These are phyloP conservation scores for Physaria fendleri DNA, from an alignment of 345 rosid species.

Conservation along the genomic window DNA sequence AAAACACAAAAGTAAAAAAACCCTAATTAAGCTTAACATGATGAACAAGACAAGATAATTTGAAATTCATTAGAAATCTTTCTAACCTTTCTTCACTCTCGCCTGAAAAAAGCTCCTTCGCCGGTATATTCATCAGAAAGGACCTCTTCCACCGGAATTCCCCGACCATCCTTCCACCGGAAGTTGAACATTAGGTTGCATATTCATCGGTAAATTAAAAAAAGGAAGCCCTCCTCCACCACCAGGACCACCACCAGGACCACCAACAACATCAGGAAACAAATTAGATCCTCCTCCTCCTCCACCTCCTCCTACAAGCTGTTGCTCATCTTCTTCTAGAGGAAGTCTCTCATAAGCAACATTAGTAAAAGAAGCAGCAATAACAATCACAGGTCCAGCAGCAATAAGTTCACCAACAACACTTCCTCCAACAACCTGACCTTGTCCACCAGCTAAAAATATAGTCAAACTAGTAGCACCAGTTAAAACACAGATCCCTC, in stretches of 20 bases:
- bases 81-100: slow-evolving; percentile 30
- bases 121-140: slow-evolving; percentile 29
- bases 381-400: slow-evolving; percentile 92
- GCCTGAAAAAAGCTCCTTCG: slow-evolving; percentile 21
- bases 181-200: slow-evolving; percentile 58
- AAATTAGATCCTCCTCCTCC: slow-evolving; percentile 32
- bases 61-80: slow-evolving; percentile 24
- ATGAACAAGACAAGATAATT: slow-evolving; percentile 21
- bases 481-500: slow-evolving; percentile 85
- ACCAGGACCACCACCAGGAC: slow-evolving; percentile 21
- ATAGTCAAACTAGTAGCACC: slow-evolving; percentile 93
- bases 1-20: slow-evolving; percentile 8
- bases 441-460: slow-evolving; percentile 92
- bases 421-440: slow-evolving; percentile 92
- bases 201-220: slow-evolving; percentile 77
- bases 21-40: slow-evolving; percentile 20
- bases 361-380: slow-evolving; percentile 90
- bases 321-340: slow-evolving; percentile 81
- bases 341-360: slow-evolving; percentile 97
- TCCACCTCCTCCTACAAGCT: slow-evolving; percentile 35
- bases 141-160: slow-evolving; percentile 59
- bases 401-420: slow-evolving; percentile 95
- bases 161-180: slow-evolving; percentile 92
- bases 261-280: slow-evolving; percentile 25
- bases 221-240: slow-evolving; percentile 75